Evolutionary conservation across 1,284 basidiomycete genomes (phyloP).

Genomic region (Amylostereum areolatum): DNA sequence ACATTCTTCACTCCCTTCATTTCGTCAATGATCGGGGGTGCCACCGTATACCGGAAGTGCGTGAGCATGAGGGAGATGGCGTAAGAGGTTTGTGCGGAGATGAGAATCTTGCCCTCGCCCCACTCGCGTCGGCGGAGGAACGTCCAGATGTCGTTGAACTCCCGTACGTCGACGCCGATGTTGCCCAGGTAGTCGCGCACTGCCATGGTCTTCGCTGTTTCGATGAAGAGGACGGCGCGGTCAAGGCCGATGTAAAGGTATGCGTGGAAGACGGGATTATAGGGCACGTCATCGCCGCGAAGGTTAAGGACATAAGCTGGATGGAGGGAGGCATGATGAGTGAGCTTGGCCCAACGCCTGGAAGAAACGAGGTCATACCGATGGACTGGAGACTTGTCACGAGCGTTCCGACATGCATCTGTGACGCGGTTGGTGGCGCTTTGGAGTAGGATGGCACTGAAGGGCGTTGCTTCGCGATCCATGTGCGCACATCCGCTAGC

Average conservation of each 20-base stretch:
- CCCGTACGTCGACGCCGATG: slow-evolving; percentile 52
- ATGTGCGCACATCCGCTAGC: slow-evolving; percentile 50
- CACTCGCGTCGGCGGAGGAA: slow-evolving; percentile 68
- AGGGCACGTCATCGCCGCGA: slow-evolving; percentile 82
- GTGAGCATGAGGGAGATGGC: slow-evolving; percentile 78
- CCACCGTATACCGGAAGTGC: slow-evolving; percentile 67
- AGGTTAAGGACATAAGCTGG: slow-evolving; percentile 79
- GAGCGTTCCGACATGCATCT: slow-evolving; percentile 62
- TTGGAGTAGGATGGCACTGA: slow-evolving; percentile 59
- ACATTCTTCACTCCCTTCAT: slow-evolving; percentile 89
- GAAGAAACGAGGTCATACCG: slow-evolving; percentile 34
- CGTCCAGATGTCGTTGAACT: slow-evolving; percentile 81
- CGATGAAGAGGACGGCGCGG: slow-evolving; percentile 62
- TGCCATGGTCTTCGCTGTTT: slow-evolving; percentile 52
- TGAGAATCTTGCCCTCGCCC: slow-evolving; percentile 73
- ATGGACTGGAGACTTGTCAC: slow-evolving; percentile 58
- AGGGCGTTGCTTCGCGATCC: slow-evolving; percentile 57
- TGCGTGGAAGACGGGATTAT: slow-evolving; percentile 83
- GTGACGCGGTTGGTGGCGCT: slow-evolving; percentile 48
- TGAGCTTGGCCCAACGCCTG: slow-evolving; percentile 1
- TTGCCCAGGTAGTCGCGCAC: slow-evolving; percentile 53
- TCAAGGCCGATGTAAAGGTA: slow-evolving; percentile 73
- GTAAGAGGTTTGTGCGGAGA: slow-evolving; percentile 67
- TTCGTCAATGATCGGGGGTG: slow-evolving; percentile 63
- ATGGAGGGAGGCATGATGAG: neutral